A percentile compares a stretch with the other conserved stretches of the same genome.
Evolutionary conservation across 805 yeast species (phyloP).

Genomic region (Suhomyces canberraensis): DNA sequence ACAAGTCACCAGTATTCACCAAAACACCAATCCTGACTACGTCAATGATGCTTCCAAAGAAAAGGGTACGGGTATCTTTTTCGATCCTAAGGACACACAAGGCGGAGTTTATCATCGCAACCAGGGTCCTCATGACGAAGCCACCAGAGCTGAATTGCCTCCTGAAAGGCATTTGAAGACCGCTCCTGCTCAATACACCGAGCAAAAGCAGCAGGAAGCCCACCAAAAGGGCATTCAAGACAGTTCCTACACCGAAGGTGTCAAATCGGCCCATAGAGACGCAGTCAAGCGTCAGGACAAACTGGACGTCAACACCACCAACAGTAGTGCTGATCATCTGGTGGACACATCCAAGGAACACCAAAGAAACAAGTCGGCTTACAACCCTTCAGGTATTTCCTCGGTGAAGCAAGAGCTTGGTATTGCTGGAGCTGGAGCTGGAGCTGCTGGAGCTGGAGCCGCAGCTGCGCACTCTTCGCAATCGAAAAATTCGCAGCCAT

Average conservation of each 20-base stretch:
- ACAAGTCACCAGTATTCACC: slow-evolving; percentile 8
- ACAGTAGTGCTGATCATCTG: neutral
- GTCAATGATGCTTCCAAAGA: slow-evolving; percentile 26
- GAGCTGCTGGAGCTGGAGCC: slow-evolving; percentile 14
- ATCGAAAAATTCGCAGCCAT: too few relatives aligned
- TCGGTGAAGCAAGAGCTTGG: slow-evolving; percentile 14
- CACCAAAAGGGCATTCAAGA: slow-evolving; percentile 6
- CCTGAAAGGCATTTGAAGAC: slow-evolving; percentile 19
- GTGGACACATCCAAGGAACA: slow-evolving; percentile 24
- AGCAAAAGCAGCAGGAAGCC: slow-evolving; percentile 11
- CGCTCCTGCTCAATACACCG: slow-evolving; percentile 18
- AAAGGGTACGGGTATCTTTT: slow-evolving; percentile 31
- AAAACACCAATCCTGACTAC: slow-evolving; percentile 25
- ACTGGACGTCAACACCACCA: slow-evolving; percentile 1
- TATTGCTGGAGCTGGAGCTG: slow-evolving; percentile 12
- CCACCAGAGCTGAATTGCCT: slow-evolving; percentile 20
- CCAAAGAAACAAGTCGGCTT: slow-evolving; percentile 30
- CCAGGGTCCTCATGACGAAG: slow-evolving; percentile 16
- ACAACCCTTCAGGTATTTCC: slow-evolving; percentile 24
- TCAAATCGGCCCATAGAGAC: slow-evolving; percentile 11
- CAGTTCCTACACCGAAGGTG: slow-evolving; percentile 13
- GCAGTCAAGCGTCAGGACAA: neutral
- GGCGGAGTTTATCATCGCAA: slow-evolving; percentile 23
- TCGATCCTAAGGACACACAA: slow-evolving; percentile 36
- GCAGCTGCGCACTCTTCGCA: slow-evolving; percentile 4